A percentile compares a stretch with the other conserved stretches of the same genome.
phyloP scores from a whole-genome alignment of 1,284 basidiomycete species.

The Melampsora abietis-canadensis region DNA sequence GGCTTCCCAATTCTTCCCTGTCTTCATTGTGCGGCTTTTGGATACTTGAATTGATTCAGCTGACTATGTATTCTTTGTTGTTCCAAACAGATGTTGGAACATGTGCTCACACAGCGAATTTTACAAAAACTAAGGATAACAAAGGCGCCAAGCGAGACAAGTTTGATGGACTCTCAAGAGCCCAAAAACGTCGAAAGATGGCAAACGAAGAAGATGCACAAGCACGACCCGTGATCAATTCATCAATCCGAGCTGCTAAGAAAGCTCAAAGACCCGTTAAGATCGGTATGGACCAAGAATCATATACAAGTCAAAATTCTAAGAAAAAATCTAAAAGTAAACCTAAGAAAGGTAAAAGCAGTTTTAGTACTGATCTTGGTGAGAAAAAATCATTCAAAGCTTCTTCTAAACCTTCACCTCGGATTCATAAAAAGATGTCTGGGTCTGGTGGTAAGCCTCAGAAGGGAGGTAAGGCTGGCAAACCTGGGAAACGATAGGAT shows the following conservation, averaged over 20 bases:
- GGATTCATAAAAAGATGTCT: neutral
- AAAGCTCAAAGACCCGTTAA: slow-evolving; percentile 33
- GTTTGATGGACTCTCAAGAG: slow-evolving; percentile 39
- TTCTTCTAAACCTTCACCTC: slow-evolving; percentile 4
- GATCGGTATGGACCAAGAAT: slow-evolving; percentile 21
- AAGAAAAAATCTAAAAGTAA: slow-evolving; percentile 24
- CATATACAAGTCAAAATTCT: slow-evolving; percentile 5
- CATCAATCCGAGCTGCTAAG: slow-evolving; percentile 34
- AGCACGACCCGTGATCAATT: slow-evolving; percentile 24
- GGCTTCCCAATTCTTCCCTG: slow-evolving; percentile 44
- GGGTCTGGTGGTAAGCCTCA: neutral
- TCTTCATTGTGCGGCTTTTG: neutral
- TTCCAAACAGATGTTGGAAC: slow-evolving; percentile 28
- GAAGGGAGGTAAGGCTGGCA: slow-evolving; percentile 1
- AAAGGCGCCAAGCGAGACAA: slow-evolving; percentile 24
- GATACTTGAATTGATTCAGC: neutral
- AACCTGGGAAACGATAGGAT: neutral
- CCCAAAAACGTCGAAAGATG: slow-evolving; percentile 41
- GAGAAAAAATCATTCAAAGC: neutral
- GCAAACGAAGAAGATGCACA: slow-evolving; percentile 32
- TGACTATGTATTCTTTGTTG: neutral
- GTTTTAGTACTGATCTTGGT: slow-evolving; percentile 9
- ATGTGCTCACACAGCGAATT: slow-evolving; percentile 35
- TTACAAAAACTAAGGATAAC: neutral
- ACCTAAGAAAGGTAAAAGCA: slow-evolving; percentile 14